Evolutionary conservation across 805 yeast genomes (phyloP).

Genomic region (Ogataea minuta): DNA sequence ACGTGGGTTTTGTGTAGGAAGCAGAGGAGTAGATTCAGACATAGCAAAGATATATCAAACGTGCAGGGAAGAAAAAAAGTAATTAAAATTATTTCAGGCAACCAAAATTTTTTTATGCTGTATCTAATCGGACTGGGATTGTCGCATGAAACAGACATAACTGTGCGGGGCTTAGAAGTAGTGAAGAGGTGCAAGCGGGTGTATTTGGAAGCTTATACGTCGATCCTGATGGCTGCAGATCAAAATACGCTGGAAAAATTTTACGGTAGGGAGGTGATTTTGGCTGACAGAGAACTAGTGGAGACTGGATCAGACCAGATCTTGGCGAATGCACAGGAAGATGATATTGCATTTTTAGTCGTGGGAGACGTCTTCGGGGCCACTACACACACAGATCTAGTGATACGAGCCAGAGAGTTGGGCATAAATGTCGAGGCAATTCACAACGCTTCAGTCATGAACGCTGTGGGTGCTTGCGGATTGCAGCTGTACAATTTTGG

Average conservation of each 20-base stretch:
- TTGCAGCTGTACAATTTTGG: conserved; percentile 93
- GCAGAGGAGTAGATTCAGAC: conserved; percentile 21
- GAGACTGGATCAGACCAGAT: conserved; percentile 86
- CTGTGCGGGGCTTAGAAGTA: conserved; percentile 88
- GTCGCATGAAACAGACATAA: conserved; percentile 84
- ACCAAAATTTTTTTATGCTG: conserved; percentile 51
- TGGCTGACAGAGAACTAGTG: conserved; percentile 94
- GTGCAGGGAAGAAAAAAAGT: conserved; percentile 8
- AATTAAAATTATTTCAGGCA: conserved; percentile 3
- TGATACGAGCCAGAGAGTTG: conserved; percentile 84
- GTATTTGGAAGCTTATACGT: conserved; percentile 94
- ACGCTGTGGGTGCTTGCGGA: conserved; percentile 98
- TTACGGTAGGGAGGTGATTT: conserved; percentile 78
- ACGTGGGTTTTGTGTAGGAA: conserved; percentile 1
- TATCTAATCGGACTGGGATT: conserved; percentile 91
- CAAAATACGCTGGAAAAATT: conserved; percentile 70
- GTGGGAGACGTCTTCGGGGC: conserved; percentile 99
- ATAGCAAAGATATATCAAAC: conserved; percentile 1
- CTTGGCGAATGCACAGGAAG: conserved; percentile 68
- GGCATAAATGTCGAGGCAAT: conserved; percentile 75
- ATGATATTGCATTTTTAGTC: conserved; percentile 89
- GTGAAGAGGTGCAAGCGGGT: conserved; percentile 83
- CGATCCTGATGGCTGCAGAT: conserved; percentile 91
- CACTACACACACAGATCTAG: conserved; percentile 94
- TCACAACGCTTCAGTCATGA: conserved; percentile 97